Evolutionary conservation across 1,284 basidiomycete species (phyloP), one percentile per base, ranked within the genome.

Genomic region (Irpex lacteus): DNA sequence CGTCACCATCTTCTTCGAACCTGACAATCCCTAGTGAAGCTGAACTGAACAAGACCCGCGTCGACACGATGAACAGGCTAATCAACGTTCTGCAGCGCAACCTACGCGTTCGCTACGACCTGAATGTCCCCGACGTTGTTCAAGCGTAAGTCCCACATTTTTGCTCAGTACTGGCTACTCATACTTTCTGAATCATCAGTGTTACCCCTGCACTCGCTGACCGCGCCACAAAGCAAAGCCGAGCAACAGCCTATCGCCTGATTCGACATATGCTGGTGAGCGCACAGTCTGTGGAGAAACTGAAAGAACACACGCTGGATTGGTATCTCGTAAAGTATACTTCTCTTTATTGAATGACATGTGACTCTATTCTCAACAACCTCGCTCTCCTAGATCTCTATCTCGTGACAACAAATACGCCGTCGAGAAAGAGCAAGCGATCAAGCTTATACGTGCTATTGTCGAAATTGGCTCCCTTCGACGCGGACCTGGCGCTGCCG

Each of bases 401-500:
- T 86, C 91, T 1, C 88, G 95, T 15, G 96, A 98, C 73, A 89
- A 87, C 72, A 92, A 95, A 71, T 82, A 90, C 69, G 85, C 90
- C 1, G 82, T 90, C 2, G 97, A 99, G 79, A 93, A 96, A 72
- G 94, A 98, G 73, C 96, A 98, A 74, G 95, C 88, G n/a, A 87
- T 99, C 70, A 94, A 95, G 67, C 86, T 98, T 19, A 86, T 98
- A 57, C 90, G 97, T n/a, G 80, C 88, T 1, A 86, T 96, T 50
- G 85, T 96, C 19, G 88, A 92, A 70, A 81, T 92, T 61, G 86
- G 90, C 15, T 87, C 87, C 5, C 82, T 85, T 60, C 78, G 80
- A 49, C 80, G 78, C 40, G 81, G 85, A 60, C 76, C 81, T 60
- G 77, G 70, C 38, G 66, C 78, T 19, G 75, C 76, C 19, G 75